phyloP scores from a whole-genome alignment of 257 asterid species.

The Rubia yunnanensis region DNA sequence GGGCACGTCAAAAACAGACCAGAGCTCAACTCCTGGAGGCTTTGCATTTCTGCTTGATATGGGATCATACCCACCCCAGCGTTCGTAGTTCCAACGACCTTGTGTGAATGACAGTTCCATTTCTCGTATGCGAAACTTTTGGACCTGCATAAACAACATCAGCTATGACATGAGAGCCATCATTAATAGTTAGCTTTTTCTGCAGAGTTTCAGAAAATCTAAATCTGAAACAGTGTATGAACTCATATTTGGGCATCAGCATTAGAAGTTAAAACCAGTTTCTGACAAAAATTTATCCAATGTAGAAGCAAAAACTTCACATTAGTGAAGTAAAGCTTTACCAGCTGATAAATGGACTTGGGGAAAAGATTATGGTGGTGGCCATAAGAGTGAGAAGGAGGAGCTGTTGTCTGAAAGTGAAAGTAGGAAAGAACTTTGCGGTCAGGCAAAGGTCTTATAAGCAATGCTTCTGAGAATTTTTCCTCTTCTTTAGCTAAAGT shows the following conservation, averaged over 20 bases:
- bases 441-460: constrained; percentile 84
- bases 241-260: background rate
- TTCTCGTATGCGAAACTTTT: constrained; percentile 70
- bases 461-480: constrained; percentile 79
- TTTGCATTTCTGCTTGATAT: constrained; percentile 73
- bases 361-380: constrained; percentile 88
- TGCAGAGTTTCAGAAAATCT: background rate
- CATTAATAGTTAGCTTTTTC: background rate
- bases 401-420: constrained; percentile 73
- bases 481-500: constrained; percentile 39
- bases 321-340: background rate
- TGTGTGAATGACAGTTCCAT: constrained; percentile 94
- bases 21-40: constrained; percentile 95
- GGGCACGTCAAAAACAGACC: constrained; percentile 95
- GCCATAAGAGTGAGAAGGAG: constrained; percentile 70
- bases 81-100: constrained; percentile 94
- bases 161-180: background rate
- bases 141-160: constrained; percentile 44
- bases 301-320: background rate
- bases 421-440: constrained; percentile 83
- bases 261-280: background rate
- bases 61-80: constrained; percentile 93
- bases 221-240: background rate
- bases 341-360: constrained; percentile 91
- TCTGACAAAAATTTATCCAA: background rate